These are phyloP conservation scores for Sporothrix brunneoviolacea DNA, from an alignment of 2,329 filamentous ascomycete species.

Conservation along the genomic window DNA sequence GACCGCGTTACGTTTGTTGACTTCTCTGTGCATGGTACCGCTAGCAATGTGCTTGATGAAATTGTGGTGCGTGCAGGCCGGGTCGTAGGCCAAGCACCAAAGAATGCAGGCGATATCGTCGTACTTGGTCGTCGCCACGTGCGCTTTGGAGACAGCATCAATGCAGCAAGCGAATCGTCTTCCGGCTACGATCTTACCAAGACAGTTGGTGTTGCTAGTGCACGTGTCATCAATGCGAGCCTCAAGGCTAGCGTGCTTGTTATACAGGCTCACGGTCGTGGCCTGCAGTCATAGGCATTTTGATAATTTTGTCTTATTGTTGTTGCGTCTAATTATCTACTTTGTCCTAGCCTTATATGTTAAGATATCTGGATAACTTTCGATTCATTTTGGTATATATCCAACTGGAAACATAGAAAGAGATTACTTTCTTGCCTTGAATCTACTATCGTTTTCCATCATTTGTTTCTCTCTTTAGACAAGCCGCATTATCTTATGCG, in stretches of 20 bases:
- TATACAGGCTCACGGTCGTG: slow-evolving; percentile 49
- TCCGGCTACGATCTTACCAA: slow-evolving; percentile 37
- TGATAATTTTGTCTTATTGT: not conserved
- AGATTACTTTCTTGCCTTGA: no score
- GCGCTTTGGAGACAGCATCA: slow-evolving; percentile 18
- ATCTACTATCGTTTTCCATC: no score
- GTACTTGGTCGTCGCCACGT: slow-evolving; percentile 54
- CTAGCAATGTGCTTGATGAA: slow-evolving; percentile 34
- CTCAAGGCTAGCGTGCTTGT: slow-evolving; percentile 64
- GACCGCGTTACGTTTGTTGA: slow-evolving; percentile 42
- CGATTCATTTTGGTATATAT: no score
- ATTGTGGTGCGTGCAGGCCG: slow-evolving; percentile 47
- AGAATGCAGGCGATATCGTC: slow-evolving; percentile 65
- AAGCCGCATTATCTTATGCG: no score
- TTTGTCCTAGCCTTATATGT: no score
- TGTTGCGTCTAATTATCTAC: not conserved
- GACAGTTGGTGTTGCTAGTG: slow-evolving; percentile 54
- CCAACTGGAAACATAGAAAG: no score
- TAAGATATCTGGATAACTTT: no score
- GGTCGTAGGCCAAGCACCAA: slow-evolving; percentile 51
- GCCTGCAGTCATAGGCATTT: slow-evolving; percentile 14
- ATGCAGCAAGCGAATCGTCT: slow-evolving; percentile 15
- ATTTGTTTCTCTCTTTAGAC: no score
- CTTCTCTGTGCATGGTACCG: slow-evolving; percentile 32
- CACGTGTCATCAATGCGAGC: slow-evolving; percentile 50